Base-by-base conservation (phyloP, 768 basidiomycete species). In the Lactarius hengduanensis region DNA sequence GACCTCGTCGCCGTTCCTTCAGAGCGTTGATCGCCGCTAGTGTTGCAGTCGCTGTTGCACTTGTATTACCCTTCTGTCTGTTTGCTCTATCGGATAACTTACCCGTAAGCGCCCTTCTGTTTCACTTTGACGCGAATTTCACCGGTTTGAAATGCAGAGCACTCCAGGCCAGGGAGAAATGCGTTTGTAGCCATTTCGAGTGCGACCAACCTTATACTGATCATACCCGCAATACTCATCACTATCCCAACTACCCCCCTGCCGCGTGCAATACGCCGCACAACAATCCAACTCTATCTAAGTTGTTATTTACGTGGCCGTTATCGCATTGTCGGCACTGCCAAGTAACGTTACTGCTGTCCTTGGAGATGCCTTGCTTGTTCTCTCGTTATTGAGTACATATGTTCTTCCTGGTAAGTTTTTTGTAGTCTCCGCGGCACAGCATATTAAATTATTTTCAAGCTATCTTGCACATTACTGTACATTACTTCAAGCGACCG, bases 401-500 rank as follows among this genome's bases (percentile, higher is more conserved):
- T 92, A 86, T 74, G 76, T 88, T 60, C 75, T 90, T 2, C 88
- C 90, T 65, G 84, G 86, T 84, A 71, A 59, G 79, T 63, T 41
- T 32, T 50, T 15, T 26, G 40, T 28, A 26, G 32, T 41, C 54
- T 58, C 7, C 8, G 10, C 30, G 10, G n/a, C 16, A 1, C 59
- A 40, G n/a, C 55, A 0, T 41, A 7, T 22, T 54, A 34, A 34
- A 63, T 36, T 30, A 8, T 57, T 61, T 50, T 56, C 30, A 73
- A 83, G 90, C 92, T 18, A 72, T 93, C 58, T 77, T 91, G 62
- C 94, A 96, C 77, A 86, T 96, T 70, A 82, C 83, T 32, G 86
- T 87, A 4, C 94, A 96, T 78, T 87, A 92, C 73, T 88, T 97
- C 78, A 86, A 87, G 65, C 86, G 87, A 3, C 95, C 95, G 2